Evolutionary conservation across 1,284 basidiomycete species (phyloP), one percentile per base, ranked within the genome.

Genomic region (Ganoderma meredithae): DNA sequence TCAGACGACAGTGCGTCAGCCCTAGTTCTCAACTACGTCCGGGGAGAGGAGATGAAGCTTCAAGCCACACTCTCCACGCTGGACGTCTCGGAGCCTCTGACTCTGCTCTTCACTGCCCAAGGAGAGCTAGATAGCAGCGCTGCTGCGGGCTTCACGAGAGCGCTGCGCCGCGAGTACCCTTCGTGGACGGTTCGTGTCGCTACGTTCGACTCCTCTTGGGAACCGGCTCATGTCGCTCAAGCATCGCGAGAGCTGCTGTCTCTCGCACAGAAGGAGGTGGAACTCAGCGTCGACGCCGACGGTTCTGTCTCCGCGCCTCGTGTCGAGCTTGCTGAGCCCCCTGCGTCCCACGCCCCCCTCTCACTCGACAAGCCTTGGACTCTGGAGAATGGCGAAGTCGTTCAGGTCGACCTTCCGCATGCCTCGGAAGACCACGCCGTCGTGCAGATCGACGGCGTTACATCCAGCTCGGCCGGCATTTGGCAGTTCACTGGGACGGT

Each of bases 11-110:
- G 31, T 10, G 52, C 52, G 1, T 47, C n/a, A 1, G 40, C 49
- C 25, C 33, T 63, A 1, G n/a, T 65, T 8, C 9, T 69, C 19
- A 19, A 27, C 17, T 71, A 71, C 40, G 39, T 62, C 2, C 58
- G 63, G 2, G 70, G 70, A 17, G 55, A 62, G 10, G 70, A 71
- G 67, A 64, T 67, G 60, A 40, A 67, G 17, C 56, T 71, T 2
- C 65, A 65, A 43, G n/a, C 40, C 9, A n/a, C 47, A 27, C 25
- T 71, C 19, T 31, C 62, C 8, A 7, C 15, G 6, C 53, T 44
- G 33, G 65, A 71, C 44, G 27, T 60, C 19, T 31, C 58, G 2
- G 17, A 36, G n/a, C 56, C 65, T 2, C 31, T 65, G 7, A 44
- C 60, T 1, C 7, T 71, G 1, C 55, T 63, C 49, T 61, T 71